Conservation (phyloP, 192 early-diverging fungal species). For the Entomortierella parvispora region DNA sequence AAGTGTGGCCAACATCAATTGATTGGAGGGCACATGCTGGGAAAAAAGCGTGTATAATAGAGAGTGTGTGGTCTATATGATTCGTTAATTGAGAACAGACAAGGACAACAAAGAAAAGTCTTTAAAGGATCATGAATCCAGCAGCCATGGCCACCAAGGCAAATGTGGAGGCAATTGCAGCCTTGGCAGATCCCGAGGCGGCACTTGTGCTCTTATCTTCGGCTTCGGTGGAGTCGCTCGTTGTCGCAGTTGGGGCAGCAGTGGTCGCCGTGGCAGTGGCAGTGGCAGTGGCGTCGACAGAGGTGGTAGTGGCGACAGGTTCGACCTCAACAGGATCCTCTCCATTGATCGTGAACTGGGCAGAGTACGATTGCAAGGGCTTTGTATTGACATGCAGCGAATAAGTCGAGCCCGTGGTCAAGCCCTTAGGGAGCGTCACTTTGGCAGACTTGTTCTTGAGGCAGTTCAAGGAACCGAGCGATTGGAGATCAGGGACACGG, state of each 20-base stretch:
- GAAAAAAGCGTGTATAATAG: too few species aligned
- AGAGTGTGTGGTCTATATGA: too few species aligned
- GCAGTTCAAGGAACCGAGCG: conserved; percentile 9
- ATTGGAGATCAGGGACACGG: conserved; percentile 6
- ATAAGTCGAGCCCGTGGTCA: conserved; percentile 2
- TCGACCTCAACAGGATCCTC: background rate
- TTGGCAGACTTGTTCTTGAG: conserved; percentile 6
- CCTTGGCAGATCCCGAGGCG: too few species aligned
- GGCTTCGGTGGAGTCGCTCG: background rate
- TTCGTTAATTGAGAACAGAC: too few species aligned
- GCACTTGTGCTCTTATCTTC: too few species aligned
- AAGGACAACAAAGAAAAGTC: too few species aligned
- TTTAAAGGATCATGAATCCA: too few species aligned
- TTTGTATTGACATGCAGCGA: conserved; percentile 10
- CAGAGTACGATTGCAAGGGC: conserved; percentile 22
- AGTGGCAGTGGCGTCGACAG: background rate
- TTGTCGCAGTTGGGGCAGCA: background rate
- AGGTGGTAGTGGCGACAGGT: background rate
- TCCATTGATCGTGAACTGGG: conserved; percentile 17
- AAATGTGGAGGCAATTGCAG: too few species aligned
- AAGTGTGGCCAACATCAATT: too few species aligned
- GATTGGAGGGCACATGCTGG: too few species aligned
- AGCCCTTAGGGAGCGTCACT: background rate
- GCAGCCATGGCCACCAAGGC: too few species aligned
- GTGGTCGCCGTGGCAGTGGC: background rate